phyloP scores from a whole-genome alignment of 306 rosid genomes.

The Quercus engelmannii region DNA sequence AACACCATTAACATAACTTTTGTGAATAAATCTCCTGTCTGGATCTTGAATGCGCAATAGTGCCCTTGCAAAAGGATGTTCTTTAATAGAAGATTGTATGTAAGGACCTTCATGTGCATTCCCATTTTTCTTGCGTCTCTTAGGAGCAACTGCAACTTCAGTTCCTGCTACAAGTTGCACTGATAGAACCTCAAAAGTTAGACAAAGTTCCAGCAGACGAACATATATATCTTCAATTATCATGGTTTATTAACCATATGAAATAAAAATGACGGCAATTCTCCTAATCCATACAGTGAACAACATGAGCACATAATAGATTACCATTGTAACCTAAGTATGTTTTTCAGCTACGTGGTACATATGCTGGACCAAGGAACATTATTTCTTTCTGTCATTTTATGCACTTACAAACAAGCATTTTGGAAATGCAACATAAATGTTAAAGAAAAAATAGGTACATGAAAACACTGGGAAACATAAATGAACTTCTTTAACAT shows the following conservation, averaged over 20 bases:
- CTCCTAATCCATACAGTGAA: background rate
- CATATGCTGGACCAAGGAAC: background rate
- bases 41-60: conserved; percentile 73
- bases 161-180: conserved; percentile 89
- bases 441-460: background rate
- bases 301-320: background rate
- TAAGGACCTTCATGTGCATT: conserved; percentile 37
- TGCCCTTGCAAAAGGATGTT: conserved; percentile 43
- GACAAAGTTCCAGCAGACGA: conserved; percentile 11
- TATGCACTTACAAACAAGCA: background rate
- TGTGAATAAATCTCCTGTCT: conserved; percentile 46
- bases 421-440: background rate
- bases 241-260: background rate
- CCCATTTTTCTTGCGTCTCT: conserved; percentile 52
- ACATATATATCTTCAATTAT: background rate
- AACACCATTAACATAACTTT: conserved; percentile 38
- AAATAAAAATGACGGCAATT: background rate
- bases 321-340: no score
- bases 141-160: conserved; percentile 91
- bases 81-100: conserved; percentile 31
- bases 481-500: background rate
- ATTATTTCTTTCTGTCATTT: background rate
- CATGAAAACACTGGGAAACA: background rate
- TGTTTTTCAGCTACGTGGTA: no score
- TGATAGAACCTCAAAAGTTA: conserved; percentile 38